These are phyloP conservation scores for Tylopilus rubrobrunneus DNA, from an alignment of 768 basidiomycete genomes.

Conservation along the genomic window DNA sequence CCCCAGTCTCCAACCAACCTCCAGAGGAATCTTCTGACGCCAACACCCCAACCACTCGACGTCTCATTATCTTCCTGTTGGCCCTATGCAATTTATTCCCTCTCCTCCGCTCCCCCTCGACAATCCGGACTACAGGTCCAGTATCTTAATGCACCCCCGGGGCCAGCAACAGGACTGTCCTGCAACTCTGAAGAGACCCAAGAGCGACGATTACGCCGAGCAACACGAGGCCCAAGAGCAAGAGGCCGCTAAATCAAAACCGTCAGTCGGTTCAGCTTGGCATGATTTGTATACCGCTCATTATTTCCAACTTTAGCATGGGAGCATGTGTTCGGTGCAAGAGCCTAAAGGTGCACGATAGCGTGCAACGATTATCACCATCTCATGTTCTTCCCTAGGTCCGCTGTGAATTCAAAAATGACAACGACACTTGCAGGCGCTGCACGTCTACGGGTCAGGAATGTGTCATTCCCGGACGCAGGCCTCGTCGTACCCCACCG, in stretches of 20 bases:
- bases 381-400: conserved; percentile 43
- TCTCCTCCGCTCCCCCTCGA: conserved; percentile 27
- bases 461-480: conserved; percentile 79
- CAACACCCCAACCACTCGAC: neutral
- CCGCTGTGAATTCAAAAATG: conserved; percentile 70
- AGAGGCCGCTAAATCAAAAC: conserved; percentile 18
- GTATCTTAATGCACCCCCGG: conserved; percentile 15
- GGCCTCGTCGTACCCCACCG: conserved; percentile 77
- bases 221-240: conserved; percentile 21
- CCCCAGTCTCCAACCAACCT: conserved; percentile 15
- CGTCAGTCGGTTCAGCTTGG: conserved; percentile 13
- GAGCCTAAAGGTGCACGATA: conserved; percentile 39
- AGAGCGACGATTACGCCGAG: conserved; percentile 18
- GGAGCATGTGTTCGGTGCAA: conserved; percentile 77
- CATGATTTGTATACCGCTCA: neutral
- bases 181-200: conserved; percentile 19
- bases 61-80: conserved; percentile 18
- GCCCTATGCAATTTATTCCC: conserved; percentile 31
- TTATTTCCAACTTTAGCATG: conserved; percentile 24
- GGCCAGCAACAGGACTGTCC: conserved; percentile 1
- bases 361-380: neutral
- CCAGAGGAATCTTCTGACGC: conserved; percentile 15
- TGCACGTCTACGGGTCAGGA: conserved; percentile 69
- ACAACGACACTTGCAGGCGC: conserved; percentile 71
- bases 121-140: conserved; percentile 29